Evolutionary conservation across 371 early-diverging fungal species (phyloP).

Genomic region (Syncephalis plumigaleata): DNA sequence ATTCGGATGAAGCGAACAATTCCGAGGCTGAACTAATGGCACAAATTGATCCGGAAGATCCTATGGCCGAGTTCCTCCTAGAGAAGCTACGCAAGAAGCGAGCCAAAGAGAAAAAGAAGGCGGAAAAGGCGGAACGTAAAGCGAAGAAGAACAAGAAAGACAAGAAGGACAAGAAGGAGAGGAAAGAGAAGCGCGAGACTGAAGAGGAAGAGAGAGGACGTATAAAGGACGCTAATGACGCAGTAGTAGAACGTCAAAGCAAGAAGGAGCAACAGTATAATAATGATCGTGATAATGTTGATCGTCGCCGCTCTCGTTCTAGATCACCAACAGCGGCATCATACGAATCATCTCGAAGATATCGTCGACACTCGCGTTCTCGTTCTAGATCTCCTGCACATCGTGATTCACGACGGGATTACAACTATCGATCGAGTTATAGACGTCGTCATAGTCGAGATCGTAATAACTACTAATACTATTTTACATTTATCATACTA

Average conservation of each 20-base stretch:
- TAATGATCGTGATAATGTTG: background rate
- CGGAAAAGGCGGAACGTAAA: slow-evolving; percentile 14
- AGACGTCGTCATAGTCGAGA: no score
- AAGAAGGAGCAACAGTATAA: no score
- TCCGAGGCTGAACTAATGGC: slow-evolving; percentile 16
- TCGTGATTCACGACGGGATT: no score
- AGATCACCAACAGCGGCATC: no score
- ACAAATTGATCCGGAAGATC: slow-evolving; percentile 58
- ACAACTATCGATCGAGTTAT: no score
- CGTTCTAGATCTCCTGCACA: no score
- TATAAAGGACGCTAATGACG: slow-evolving; percentile 1
- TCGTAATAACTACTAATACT: no score
- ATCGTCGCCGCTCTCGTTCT: background rate
- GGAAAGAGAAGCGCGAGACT: background rate
- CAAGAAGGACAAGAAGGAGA: slow-evolving; percentile 4
- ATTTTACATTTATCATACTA: no score
- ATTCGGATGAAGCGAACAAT: slow-evolving; percentile 11
- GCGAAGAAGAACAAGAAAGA: slow-evolving; percentile 11
- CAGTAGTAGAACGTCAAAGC: no score
- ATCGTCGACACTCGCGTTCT: no score
- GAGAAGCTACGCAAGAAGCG: slow-evolving; percentile 30
- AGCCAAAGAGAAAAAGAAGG: slow-evolving; percentile 20
- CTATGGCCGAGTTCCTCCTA: slow-evolving; percentile 53
- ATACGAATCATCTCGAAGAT: no score
- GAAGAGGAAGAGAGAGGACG: background rate